phyloP scores from a whole-genome alignment of 1,139 yeast genomes.

The Nakaseomyces uthaithaninus region DNA sequence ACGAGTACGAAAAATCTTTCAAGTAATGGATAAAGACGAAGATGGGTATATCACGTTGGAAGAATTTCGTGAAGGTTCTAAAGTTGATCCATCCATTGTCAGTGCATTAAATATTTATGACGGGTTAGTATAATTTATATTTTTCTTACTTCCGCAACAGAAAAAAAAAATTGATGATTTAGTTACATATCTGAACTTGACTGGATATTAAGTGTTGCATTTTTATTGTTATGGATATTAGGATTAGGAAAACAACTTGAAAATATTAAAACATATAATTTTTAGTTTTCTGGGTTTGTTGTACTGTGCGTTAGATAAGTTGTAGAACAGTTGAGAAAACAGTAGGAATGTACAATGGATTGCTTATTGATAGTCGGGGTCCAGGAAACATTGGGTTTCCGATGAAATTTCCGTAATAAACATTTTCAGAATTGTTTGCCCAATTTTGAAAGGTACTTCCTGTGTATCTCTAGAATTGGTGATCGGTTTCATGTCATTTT shows the following conservation, averaged over 20 bases:
- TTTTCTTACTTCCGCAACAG: not conserved
- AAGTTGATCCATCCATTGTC: conserved; percentile 72
- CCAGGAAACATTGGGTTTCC: conserved; percentile 15
- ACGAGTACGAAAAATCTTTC: conserved; percentile 75
- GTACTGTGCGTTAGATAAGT: too few relatives aligned
- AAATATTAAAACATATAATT: not conserved
- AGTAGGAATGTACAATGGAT: too few relatives aligned
- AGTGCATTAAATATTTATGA: conserved; percentile 74
- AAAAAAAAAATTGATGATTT: not conserved
- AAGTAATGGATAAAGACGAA: conserved; percentile 58
- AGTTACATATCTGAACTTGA: too few relatives aligned
- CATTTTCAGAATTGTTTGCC: conserved; percentile 42
- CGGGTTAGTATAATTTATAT: conserved; percentile 48
- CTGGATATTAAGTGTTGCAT: too few relatives aligned
- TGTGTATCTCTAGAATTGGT: conserved; percentile 57
- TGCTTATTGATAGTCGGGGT: conserved; percentile 13
- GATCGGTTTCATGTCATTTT: conserved; percentile 45
- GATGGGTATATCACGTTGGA: conserved; percentile 64
- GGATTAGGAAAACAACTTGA: too few relatives aligned
- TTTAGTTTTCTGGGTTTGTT: conserved; percentile 1
- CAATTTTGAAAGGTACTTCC: conserved; percentile 38
- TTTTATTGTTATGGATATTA: too few relatives aligned
- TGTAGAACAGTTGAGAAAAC: too few relatives aligned
- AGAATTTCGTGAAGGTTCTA: conserved; percentile 77
- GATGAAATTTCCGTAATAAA: conserved; percentile 26